phyloP scores from a whole-genome alignment of 441 rosid species.

The Pelargonium cotyledonis region DNA sequence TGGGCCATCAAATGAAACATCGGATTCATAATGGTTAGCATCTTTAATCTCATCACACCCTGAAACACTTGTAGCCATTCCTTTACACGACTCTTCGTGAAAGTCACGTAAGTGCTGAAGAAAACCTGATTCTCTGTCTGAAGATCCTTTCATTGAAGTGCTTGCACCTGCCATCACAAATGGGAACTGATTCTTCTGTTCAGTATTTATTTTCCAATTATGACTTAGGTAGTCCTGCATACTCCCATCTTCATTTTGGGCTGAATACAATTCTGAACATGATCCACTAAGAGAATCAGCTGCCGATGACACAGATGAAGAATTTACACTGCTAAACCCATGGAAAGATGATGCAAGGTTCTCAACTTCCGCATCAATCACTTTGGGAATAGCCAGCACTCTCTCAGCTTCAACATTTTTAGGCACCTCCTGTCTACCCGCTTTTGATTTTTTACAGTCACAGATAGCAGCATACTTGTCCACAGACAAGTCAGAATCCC shows the following conservation, averaged over 20 bases:
- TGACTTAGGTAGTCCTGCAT: background rate
- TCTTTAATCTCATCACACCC: background rate
- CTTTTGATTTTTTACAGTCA: background rate
- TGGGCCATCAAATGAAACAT: background rate
- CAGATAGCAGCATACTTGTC: slow-evolving; percentile 29
- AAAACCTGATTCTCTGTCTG: no score
- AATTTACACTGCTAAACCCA: background rate
- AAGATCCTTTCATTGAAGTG: no score
- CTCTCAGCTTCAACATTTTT: background rate
- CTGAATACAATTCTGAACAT: background rate
- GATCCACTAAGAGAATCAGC: background rate
- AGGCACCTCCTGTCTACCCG: background rate
- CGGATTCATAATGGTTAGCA: background rate
- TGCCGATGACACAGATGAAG: background rate
- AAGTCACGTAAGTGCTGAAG: no score
- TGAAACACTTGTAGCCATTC: no score
- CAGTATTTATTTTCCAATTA: no score
- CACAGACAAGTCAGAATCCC: slow-evolving; percentile 19
- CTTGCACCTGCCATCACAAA: no score
- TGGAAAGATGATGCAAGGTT: background rate
- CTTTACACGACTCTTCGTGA: no score
- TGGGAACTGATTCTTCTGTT: no score
- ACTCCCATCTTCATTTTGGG: background rate
- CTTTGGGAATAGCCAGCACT: background rate
- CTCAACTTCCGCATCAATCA: background rate